Percentiles rank a stretch among this genome's conserved stretches.
Conservation (phyloP, 2,329 filamentous ascomycete species). For the Arthrobotrys musiformis region DNA sequence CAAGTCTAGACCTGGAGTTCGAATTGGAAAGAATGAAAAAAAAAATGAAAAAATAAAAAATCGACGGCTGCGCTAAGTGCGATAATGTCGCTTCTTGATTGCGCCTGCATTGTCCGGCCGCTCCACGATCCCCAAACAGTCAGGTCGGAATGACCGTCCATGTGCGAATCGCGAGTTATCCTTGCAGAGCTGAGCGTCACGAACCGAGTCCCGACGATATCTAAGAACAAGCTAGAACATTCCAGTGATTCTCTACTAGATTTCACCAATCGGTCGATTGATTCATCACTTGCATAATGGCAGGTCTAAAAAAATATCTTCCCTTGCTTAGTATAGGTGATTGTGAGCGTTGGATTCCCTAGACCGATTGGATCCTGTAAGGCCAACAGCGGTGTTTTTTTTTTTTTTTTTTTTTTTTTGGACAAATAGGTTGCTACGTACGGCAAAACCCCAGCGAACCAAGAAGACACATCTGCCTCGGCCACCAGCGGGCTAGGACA, state of each 20-base stretch:
- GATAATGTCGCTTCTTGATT: slow-evolving; percentile 48
- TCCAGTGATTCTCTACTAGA: neutral
- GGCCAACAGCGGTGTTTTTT: slow-evolving; percentile 1
- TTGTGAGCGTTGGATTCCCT: neutral
- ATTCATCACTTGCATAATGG: slow-evolving; percentile 8
- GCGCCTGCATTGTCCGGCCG: slow-evolving; percentile 6
- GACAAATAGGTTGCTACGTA: neutral
- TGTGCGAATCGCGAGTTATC: slow-evolving; percentile 22
- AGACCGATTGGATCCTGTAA: slow-evolving; percentile 9
- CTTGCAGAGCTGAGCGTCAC: slow-evolving; percentile 38
- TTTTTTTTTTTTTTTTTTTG: too few species aligned
- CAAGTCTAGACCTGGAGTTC: slow-evolving; percentile 33
- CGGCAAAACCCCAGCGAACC: neutral
- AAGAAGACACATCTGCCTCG: neutral
- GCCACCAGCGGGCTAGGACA: neutral
- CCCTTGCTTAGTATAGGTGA: neutral
- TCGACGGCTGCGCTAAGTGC: slow-evolving; percentile 40
- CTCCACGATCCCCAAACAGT: slow-evolving; percentile 21
- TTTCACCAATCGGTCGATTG: neutral
- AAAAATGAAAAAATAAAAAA: too few species aligned
- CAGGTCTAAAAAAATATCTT: neutral
- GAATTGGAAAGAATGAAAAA: too few species aligned
- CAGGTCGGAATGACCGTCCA: slow-evolving; percentile 42
- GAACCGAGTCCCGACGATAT: neutral
- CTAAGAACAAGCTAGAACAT: neutral